phyloP scores from a whole-genome alignment of 2,329 filamentous ascomycete species.

The Xylariomycetidae sp. region DNA sequence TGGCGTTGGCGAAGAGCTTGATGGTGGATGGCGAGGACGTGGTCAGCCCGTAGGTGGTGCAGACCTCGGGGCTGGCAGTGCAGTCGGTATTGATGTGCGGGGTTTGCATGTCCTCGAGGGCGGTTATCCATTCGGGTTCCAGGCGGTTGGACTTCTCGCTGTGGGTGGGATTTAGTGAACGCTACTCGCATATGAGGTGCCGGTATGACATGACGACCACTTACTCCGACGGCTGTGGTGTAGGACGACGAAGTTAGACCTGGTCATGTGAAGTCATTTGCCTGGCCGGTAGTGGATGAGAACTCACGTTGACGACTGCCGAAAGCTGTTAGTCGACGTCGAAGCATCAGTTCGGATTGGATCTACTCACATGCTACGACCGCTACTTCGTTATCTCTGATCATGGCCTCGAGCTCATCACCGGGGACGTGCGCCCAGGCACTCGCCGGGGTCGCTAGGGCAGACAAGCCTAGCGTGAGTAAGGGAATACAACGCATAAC shows the following conservation, averaged over 20 bases:
- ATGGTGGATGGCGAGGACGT: constrained; percentile 8
- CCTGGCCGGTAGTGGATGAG: too few relatives aligned
- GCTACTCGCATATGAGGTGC: too few relatives aligned
- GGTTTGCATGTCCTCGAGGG: background rate
- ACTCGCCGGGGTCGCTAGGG: background rate
- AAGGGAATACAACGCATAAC: background rate
- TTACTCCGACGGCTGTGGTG: too few relatives aligned
- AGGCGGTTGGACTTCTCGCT: constrained; percentile 14
- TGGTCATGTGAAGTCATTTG: too few relatives aligned
- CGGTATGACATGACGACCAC: too few relatives aligned
- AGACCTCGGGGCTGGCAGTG: constrained; percentile 4
- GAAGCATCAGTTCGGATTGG: too few relatives aligned
- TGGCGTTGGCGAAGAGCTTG: constrained; percentile 10
- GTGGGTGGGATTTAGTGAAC: background rate
- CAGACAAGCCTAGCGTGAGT: background rate
- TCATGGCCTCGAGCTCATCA: background rate
- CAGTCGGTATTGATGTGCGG: constrained; percentile 18
- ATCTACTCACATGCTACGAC: constrained; percentile 1
- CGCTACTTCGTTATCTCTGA: background rate
- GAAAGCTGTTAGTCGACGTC: too few relatives aligned
- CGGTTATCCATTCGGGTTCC: constrained; percentile 14
- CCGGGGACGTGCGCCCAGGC: background rate
- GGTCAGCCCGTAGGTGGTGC: constrained; percentile 8
- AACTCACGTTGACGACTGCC: too few relatives aligned
- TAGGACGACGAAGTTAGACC: too few relatives aligned